Conservation (phyloP, 495 filamentous ascomycete genomes). For the Viridothelium virens region DNA sequence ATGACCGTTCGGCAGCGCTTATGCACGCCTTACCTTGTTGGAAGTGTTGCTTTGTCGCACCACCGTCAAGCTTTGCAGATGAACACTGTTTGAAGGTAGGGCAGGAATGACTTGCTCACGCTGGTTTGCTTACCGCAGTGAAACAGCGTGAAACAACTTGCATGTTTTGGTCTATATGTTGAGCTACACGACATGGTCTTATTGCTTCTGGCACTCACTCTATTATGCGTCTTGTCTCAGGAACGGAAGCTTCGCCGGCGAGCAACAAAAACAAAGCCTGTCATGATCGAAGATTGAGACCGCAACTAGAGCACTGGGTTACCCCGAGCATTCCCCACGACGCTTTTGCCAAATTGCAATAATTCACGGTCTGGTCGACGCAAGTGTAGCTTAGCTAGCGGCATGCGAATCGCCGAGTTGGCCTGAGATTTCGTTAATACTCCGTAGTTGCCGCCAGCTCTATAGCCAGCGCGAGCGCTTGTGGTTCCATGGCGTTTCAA, state of each 20-base stretch:
- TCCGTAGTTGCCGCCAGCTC: no score
- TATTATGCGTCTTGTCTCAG: background rate
- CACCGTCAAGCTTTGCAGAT: background rate
- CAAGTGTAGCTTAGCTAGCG: no score
- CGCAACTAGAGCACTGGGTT: no score
- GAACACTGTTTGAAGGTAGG: background rate
- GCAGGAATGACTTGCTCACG: background rate
- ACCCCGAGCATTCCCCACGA: no score
- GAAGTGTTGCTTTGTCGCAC: slow-evolving; percentile 1
- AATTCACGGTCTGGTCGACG: no score
- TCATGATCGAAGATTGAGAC: background rate
- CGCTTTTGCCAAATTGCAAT: no score
- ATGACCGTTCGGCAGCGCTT: slow-evolving; percentile 6
- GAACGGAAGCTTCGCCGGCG: background rate
- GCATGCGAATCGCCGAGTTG: no score
- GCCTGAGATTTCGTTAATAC: no score
- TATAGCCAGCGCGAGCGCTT: no score
- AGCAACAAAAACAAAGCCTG: background rate
- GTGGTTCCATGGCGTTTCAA: no score
- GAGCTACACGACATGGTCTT: background rate
- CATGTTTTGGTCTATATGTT: background rate
- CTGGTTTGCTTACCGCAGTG: background rate
- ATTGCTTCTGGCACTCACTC: background rate
- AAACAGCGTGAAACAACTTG: background rate
- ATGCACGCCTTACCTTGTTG: background rate